Base-by-base conservation (phyloP, 2,329 filamentous ascomycete genomes). In the Metarhizium anisopliae region DNA sequence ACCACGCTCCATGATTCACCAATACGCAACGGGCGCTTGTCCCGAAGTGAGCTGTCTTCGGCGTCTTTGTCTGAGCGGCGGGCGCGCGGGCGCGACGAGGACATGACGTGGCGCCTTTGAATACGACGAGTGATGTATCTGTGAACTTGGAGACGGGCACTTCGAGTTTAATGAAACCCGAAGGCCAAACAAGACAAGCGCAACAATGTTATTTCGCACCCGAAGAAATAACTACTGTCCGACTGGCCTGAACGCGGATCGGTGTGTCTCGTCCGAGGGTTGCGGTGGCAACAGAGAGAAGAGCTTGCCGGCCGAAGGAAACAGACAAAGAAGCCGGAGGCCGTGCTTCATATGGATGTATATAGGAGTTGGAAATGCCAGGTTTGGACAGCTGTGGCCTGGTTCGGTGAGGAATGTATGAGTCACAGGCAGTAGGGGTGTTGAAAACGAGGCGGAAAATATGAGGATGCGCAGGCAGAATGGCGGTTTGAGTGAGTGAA, bases 1-100 rank as follows among this genome's bases (percentile, higher is more conserved):
- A 84, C 79, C 69, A 84, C 74, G 61, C 81, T 80, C 81, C 81
- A 84, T 20, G 80, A 83, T 60, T 77, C 75, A 59, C 80, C 78
- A 47, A 81, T 72, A 40, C 74, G 74, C 16, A 75, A 63, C 55
- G 56, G 64, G 55, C 54, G 63, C 59, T 59, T 61, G 61, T 20
- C 59, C 57, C 56, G 59, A 58, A 57, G 61, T 10, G 52, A 29
- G 8, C 7, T 25, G 3, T 56, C 30, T 8, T n/a, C 35, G 25
- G 20, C 45, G 36, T 30, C 25, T 18, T 53, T 35, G 36, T 35
- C 55, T 35, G 55, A 35, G 38, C 50, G 49, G 18, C 42, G 55
- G 47, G 7, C 13, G 16, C 55, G 54, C 13, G 47, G 55, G n/a
- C 51, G 40, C 6, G 52, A 47, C 11, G 52, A 45, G 13, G 55